Evolutionary conservation across 768 basidiomycete species (phyloP), one percentile per base, ranked within the genome.

Genomic region (Naganishia onofrii): DNA sequence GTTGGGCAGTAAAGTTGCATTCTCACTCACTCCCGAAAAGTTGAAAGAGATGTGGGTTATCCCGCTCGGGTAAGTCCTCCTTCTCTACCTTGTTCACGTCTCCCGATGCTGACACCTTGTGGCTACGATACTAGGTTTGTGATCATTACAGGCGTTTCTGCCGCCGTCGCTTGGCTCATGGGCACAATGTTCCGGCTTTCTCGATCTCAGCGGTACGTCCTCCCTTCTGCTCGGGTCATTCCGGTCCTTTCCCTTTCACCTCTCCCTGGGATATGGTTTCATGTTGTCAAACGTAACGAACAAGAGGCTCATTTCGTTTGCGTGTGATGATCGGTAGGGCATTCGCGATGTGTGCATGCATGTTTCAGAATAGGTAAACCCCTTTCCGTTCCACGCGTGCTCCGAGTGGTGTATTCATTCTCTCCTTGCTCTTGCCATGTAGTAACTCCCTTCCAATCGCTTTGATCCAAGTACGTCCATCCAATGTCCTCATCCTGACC

Each of bases 361-460:
- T 79, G 78, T 79, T 79, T 67, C 78, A 79, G 70, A 80, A 81
- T 69, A 77, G 77, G 79, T 63, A 29, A n/a, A 26, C 28, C 28
- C 3, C 26, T 17, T 3, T n/a, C 31, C 60, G n/a, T 63, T 29
- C 29, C 23, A 7, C 13, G 6, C 13, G 2, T 19, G 58, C 19
- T 6, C 46, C 7, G 19, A 7, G 26, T 44, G 58, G 6, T 60
- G n/a, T 12, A 42, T 42, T 3, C 8, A 38, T 7, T 42, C 10
- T 23, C 7, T 29, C 46, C 19, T 21, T 23, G 23, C 2, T 29
- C 46, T 46, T 17, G 46, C 15, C 6, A 17, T 17, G 29, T 80
- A 92, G 90, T 2, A 97, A 97, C 78, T 92, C 92, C 0, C 86
- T 99, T 6, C 95, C 95, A 0, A 92, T 97, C 70, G 95, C 95